Evolutionary conservation across 2,329 filamentous ascomycete species (phyloP), one percentile per base, ranked within the genome.

Genomic region (Neofusicoccum sp.): DNA sequence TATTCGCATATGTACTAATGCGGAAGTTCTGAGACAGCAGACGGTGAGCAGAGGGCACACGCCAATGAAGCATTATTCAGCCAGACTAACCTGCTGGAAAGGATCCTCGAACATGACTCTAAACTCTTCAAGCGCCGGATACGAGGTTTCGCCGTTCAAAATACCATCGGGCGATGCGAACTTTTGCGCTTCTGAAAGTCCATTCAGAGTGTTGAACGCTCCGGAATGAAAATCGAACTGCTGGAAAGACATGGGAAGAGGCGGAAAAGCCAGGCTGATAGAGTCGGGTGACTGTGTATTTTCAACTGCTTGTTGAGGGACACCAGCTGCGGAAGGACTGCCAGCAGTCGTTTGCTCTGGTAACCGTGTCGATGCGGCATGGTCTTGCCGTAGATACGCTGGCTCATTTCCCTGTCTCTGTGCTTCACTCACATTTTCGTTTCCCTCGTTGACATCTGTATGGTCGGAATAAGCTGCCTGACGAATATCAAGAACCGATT

Each of bases 381-480:
- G 12, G 9, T 34, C n/a, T 16, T 51, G 48, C 9, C n/a, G 6
- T 28, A 24, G 31, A n/a, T 31, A 47, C 4, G 33, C 5, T 3
- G 48, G 7, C 31, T 16, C 38, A 11, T 16, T 7, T 3, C 48
- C 33, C 9, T 38, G 30, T 4, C 45, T 11, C 5, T 8, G 9
- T 33, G 34, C 26, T 14, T 61, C 60, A 20, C 61, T 16, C 65
- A 60, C 14, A n/a, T 14, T 36, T 3, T 24, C 9, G 20, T 36
- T 20, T 20, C 7, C 56, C 16, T 26, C 26, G n/a, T 20, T 28
- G 24, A 38, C 14, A 28, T 65, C 49, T 9, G 36, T 14, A 58
- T 72, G 66, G 6, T 75, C 71, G 0, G 68, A 71, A 60, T 73
- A 75, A 1, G 69, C 74, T 2, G 74, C 56, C 58, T 76, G 67